These are phyloP conservation scores for Phylloporus rhodoxanthus DNA, from an alignment of 768 basidiomycete species.

Conservation along the genomic window DNA sequence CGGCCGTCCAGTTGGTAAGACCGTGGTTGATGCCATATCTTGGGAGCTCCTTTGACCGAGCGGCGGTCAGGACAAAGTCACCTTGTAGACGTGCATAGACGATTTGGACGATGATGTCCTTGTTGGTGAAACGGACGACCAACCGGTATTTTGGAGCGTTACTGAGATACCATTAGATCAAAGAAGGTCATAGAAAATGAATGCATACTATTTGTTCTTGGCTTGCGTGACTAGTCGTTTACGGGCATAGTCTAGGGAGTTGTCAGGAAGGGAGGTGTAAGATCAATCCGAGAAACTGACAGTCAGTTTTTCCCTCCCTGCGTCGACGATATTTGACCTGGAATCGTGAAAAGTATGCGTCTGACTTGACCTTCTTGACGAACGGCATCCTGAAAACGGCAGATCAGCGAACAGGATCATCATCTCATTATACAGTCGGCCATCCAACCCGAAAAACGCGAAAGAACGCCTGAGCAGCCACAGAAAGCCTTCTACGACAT, in stretches of 20 bases:
- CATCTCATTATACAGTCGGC: constrained; percentile 24
- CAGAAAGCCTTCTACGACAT: not conserved
- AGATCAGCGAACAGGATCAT: constrained; percentile 14
- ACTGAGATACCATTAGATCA: constrained; percentile 34
- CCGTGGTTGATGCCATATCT: constrained; percentile 97
- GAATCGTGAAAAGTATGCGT: constrained; percentile 96
- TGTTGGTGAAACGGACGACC: constrained; percentile 99
- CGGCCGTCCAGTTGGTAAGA: constrained; percentile 97
- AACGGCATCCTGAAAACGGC: constrained; percentile 71
- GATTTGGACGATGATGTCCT: constrained; percentile 90
- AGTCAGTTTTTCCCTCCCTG: constrained; percentile 98
- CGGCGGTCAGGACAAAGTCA: constrained; percentile 86
- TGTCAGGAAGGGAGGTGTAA: constrained; percentile 4
- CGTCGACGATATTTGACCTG: constrained; percentile 98
- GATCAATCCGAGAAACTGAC: constrained; percentile 38
- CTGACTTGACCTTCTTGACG: constrained; percentile 94
- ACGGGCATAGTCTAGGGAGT: constrained; percentile 83
- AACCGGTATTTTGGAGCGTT: constrained; percentile 98
- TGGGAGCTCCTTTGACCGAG: constrained; percentile 87
- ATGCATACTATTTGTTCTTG: constrained; percentile 94
- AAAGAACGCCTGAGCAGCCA: not conserved
- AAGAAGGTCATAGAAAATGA: not conserved
- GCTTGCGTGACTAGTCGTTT: constrained; percentile 96
- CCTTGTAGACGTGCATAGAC: constrained; percentile 97
- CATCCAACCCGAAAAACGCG: constrained; percentile 28